These are phyloP conservation scores for Colletotrichum eleusines DNA, from an alignment of 2,329 filamentous ascomycete species.

Conservation along the genomic window DNA sequence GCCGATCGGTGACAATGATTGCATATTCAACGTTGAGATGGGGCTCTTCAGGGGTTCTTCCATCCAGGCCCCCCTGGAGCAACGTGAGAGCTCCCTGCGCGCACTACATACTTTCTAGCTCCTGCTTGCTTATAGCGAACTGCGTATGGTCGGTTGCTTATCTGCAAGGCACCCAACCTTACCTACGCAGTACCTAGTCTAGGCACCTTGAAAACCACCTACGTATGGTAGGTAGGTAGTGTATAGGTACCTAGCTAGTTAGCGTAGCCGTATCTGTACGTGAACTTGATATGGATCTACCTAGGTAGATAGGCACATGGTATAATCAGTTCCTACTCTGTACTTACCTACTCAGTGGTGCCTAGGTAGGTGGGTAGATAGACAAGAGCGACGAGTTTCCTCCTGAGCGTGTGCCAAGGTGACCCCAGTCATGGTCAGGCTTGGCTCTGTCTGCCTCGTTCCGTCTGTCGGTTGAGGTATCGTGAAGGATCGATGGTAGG, in stretches of 20 bases:
- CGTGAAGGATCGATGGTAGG: not conserved
- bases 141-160: not conserved
- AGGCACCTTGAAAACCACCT: not conserved
- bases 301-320: not conserved
- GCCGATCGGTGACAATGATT: slow-evolving; percentile 7
- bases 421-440: not conserved
- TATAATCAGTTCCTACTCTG: not conserved
- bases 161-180: not conserved
- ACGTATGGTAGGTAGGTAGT: too few relatives aligned
- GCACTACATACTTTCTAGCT: slow-evolving; percentile 15
- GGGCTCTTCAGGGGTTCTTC: slow-evolving; percentile 28
- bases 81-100: slow-evolving; percentile 15
- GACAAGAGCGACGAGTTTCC: not conserved
- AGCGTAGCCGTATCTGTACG: not conserved
- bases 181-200: not conserved
- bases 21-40: slow-evolving; percentile 19
- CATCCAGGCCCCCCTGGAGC: slow-evolving; percentile 10
- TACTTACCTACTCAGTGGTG: too few relatives aligned
- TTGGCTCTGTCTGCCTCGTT: not conserved
- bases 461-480: not conserved
- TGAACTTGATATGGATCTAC: not conserved
- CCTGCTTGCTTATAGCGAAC: slow-evolving; percentile 6
- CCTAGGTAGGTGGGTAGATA: not conserved
- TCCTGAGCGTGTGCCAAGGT: not conserved
- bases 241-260: too few relatives aligned